phyloP scores from a whole-genome alignment of 225 moss, liverwort and hornwort species.

The Thuidium tamariscinum region DNA sequence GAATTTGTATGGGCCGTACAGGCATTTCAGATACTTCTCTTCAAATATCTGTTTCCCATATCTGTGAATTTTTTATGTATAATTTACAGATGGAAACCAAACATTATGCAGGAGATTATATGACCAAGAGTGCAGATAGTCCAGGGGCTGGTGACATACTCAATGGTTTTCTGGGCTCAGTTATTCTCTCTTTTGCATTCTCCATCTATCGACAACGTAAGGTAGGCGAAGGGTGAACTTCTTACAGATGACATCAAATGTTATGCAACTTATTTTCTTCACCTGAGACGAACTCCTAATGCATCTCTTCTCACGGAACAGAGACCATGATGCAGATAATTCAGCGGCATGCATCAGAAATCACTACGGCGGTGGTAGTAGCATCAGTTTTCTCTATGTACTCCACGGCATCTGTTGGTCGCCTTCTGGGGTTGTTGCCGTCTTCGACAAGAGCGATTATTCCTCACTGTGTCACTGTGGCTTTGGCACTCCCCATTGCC shows the following conservation, averaged over 20 bases:
- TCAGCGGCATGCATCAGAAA: slow-evolving; percentile 86
- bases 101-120: slow-evolving; percentile 63
- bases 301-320: not conserved
- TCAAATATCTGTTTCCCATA: not conserved
- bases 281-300: not conserved
- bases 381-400: slow-evolving; percentile 87
- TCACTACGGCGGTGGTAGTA: slow-evolving; percentile 67
- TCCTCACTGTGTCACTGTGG: slow-evolving; percentile 92
- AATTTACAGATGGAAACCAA: not conserved
- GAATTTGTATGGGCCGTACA: not conserved
- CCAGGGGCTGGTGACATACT: slow-evolving; percentile 92
- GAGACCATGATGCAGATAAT: slow-evolving; percentile 52
- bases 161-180: slow-evolving; percentile 86
- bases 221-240: slow-evolving; percentile 26
- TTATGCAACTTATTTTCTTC: not conserved
- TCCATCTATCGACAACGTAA: slow-evolving; percentile 95
- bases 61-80: not conserved
- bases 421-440: slow-evolving; percentile 57
- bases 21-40: not conserved
- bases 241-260: not conserved
- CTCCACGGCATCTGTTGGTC: slow-evolving; percentile 69
- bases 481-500: slow-evolving; percentile 95
- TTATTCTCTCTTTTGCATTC: slow-evolving; percentile 95
- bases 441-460: slow-evolving; percentile 68
- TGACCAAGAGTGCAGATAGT: slow-evolving; percentile 80